Evolutionary conservation across 306 rosid genomes (phyloP).

Genomic region (Cucurbita ficifolia): DNA sequence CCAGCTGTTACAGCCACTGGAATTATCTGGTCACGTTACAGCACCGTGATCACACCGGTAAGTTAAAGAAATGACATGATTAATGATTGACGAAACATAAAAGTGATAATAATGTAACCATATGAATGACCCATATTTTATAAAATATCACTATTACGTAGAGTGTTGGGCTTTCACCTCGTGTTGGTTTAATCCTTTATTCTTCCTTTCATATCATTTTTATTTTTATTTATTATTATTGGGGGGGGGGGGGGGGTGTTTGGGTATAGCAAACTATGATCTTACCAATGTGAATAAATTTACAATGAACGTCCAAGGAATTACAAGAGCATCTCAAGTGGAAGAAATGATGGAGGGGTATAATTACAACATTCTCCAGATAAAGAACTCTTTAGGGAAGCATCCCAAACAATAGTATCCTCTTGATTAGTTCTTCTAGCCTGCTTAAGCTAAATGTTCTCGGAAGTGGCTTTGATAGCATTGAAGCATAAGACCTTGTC

Average conservation of each 20-base stretch:
- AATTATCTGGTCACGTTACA: conserved; percentile 88
- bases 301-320: not conserved
- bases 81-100: not conserved
- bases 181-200: not conserved
- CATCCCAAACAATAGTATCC: not conserved
- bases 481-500: not conserved
- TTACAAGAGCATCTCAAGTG: not conserved
- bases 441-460: not conserved
- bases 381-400: not conserved
- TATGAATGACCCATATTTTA: not conserved
- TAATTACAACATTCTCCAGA: not conserved
- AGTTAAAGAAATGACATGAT: conserved; percentile 16
- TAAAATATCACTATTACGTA: not conserved
- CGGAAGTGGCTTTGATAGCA: not conserved
- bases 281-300: no score
- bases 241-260: no score
- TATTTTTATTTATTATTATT: not conserved
- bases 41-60: conserved; percentile 87
- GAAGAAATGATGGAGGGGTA: not conserved
- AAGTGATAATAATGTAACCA: not conserved
- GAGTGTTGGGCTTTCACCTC: not conserved
- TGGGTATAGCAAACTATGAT: no score
- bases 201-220: not conserved
- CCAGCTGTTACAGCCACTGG: conserved; percentile 82
- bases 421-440: not conserved